Evolutionary conservation across 1,284 basidiomycete genomes (phyloP).

Genomic region (Rhizopogon hawkerae): DNA sequence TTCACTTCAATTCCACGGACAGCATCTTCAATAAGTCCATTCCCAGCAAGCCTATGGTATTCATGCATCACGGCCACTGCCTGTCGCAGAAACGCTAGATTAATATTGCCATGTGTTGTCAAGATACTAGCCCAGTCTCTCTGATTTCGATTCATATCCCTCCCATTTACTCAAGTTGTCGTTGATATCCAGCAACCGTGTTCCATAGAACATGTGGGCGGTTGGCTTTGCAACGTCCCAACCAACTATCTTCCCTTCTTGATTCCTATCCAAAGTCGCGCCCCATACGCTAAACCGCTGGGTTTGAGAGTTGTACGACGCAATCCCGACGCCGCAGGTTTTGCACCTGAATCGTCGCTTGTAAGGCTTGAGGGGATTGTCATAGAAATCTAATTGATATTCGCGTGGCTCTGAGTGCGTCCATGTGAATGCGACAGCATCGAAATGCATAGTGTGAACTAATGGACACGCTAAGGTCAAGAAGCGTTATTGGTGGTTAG

Average conservation of each 20-base stretch:
- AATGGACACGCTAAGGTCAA: conserved; percentile 44
- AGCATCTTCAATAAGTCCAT: no score
- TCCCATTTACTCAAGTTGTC: conserved; percentile 55
- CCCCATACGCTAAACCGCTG: conserved; percentile 49
- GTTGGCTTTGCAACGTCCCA: conserved; percentile 50
- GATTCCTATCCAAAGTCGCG: conserved; percentile 42
- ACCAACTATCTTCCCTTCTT: conserved; percentile 36
- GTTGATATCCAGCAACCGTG: conserved; percentile 45
- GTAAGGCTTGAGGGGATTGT: conserved; percentile 39
- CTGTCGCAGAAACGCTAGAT: no score
- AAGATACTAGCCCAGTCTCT: conserved; percentile 16
- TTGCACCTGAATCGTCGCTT: conserved; percentile 56
- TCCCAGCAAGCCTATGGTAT: no score
- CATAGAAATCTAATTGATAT: conserved; percentile 36
- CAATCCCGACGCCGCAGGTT: conserved; percentile 44
- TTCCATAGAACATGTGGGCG: conserved; percentile 57
- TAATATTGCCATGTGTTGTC: no score
- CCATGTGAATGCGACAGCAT: conserved; percentile 43
- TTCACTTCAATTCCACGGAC: no score
- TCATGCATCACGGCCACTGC: no score
- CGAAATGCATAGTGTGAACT: conserved; percentile 52
- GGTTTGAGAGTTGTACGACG: conserved; percentile 39
- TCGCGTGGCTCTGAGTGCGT: conserved; percentile 32
- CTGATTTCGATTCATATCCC: conserved; percentile 45
- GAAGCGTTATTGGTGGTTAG: conserved; percentile 1